Evolutionary conservation across 2,329 filamentous ascomycete species (phyloP).

Genomic region (Daldinia sp.): DNA sequence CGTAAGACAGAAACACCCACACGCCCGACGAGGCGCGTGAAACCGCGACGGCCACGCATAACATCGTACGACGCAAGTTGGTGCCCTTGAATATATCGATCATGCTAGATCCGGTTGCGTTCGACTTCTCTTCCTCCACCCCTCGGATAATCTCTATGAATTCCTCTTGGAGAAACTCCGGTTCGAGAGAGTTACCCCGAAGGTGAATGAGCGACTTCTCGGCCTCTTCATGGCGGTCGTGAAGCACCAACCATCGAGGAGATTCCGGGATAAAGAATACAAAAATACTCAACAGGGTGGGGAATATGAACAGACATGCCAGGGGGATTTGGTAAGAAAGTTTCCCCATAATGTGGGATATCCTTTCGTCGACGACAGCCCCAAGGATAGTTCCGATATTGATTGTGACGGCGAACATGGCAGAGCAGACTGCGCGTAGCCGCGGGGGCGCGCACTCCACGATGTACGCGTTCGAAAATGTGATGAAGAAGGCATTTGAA

Average conservation of each 20-base stretch:
- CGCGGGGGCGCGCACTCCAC: conserved; percentile 45
- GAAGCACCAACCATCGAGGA: conserved; percentile 50
- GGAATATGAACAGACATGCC: conserved; percentile 39
- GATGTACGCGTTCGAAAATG: conserved; percentile 48
- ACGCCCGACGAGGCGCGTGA: conserved; percentile 48
- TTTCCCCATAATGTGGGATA: conserved; percentile 36
- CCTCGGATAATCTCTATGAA: conserved; percentile 44
- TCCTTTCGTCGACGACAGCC: conserved; percentile 36
- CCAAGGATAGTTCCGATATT: conserved; percentile 38
- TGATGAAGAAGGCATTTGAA: conserved; percentile 47
- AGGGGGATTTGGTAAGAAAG: conserved; percentile 41
- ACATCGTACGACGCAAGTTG: conserved; percentile 43
- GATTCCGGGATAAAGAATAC: conserved; percentile 49
- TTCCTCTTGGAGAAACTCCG: conserved; percentile 42
- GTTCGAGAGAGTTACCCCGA: conserved; percentile 41
- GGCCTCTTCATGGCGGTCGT: conserved; percentile 47
- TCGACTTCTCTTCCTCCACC: conserved; percentile 44
- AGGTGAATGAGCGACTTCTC: conserved; percentile 44
- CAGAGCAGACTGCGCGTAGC: conserved; percentile 34
- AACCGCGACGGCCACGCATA: conserved; percentile 42
- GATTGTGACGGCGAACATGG: conserved; percentile 34
- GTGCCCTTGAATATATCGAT: conserved; percentile 46
- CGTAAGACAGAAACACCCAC: conserved; percentile 49
- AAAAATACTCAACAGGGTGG: conserved; percentile 32
- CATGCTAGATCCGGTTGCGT: conserved; percentile 29